phyloP scores from a whole-genome alignment of 1,284 basidiomycete genomes.

The Ceraceosorus guamensis region DNA sequence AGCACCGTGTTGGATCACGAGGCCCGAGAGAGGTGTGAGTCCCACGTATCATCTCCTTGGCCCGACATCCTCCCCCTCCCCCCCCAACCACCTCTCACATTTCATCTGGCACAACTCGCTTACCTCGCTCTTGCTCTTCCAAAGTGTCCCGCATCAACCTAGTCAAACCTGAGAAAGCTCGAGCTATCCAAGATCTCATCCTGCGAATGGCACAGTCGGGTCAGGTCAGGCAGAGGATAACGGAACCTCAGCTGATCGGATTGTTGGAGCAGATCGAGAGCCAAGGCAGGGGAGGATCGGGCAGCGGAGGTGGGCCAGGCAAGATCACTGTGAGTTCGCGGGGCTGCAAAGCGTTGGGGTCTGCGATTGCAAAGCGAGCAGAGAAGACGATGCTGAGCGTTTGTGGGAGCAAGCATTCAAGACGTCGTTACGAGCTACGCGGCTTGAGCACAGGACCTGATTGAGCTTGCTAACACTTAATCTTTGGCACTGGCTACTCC shows the following conservation, averaged over 20 bases:
- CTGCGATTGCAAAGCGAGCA: no score
- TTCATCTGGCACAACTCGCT: not conserved
- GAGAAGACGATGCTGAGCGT: no score
- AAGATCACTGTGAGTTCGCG: slow-evolving; percentile 45
- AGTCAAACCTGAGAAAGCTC: slow-evolving; percentile 78
- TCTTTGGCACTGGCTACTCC: not conserved
- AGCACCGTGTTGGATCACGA: slow-evolving; percentile 77
- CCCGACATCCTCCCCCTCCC: no score
- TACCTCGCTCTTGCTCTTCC: no score
- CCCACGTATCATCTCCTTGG: no score
- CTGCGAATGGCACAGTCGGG: slow-evolving; percentile 84
- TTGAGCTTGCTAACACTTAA: not conserved
- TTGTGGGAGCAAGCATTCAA: no score
- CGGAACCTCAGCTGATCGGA: slow-evolving; percentile 80
- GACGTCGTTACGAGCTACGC: no score
- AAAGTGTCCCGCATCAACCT: slow-evolving; percentile 82
- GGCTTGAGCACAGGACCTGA: not conserved
- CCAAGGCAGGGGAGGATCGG: not conserved
- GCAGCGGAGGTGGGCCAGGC: slow-evolving; percentile 13
- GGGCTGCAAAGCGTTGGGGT: no score
- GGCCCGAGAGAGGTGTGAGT: slow-evolving; percentile 83
- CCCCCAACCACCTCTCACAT: not conserved
- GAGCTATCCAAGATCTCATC: slow-evolving; percentile 76
- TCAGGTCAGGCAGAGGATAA: slow-evolving; percentile 77
- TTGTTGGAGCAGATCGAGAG: slow-evolving; percentile 76